A percentile compares a stretch with the other conserved stretches of the same genome.
Evolutionary conservation across 1,284 basidiomycete genomes (phyloP).

Genomic region (Cryptococcus amylolentus): DNA sequence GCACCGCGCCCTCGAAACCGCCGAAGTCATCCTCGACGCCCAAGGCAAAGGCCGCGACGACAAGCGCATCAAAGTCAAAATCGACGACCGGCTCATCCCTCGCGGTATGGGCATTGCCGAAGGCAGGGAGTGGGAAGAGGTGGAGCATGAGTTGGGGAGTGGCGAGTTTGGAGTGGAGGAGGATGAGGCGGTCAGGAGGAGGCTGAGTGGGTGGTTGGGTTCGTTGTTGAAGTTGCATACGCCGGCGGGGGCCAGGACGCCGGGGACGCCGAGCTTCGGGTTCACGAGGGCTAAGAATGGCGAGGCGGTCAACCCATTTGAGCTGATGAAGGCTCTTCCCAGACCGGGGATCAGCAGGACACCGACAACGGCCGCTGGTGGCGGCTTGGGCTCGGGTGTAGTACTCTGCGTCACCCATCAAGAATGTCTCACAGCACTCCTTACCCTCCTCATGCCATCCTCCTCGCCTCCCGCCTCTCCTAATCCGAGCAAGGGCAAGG

Average conservation of each 20-base stretch:
- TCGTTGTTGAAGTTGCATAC: constrained; percentile 12
- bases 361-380: background rate
- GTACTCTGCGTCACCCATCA: constrained; percentile 18
- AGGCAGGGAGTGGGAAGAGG: constrained; percentile 10
- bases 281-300: too few relatives aligned
- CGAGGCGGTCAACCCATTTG: background rate
- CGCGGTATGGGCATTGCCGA: constrained; percentile 5
- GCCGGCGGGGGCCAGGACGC: background rate
- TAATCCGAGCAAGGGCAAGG: background rate
- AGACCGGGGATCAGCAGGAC: constrained; percentile 6
- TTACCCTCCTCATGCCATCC: constrained; percentile 1
- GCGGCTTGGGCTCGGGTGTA: constrained; percentile 5
- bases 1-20: constrained; percentile 8
- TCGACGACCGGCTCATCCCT: constrained; percentile 11
- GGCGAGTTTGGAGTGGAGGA: background rate
- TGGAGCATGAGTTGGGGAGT: background rate
- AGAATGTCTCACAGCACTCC: constrained; percentile 14
- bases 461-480: background rate
- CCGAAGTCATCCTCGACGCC: too few relatives aligned
- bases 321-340: constrained; percentile 4
- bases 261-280: background rate
- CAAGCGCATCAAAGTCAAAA: background rate
- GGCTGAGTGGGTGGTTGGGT: constrained; percentile 12
- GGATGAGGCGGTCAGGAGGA: background rate
- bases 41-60: too few relatives aligned